Conservation (phyloP, 352 stramenopile genomes). For the Globisporangium spinosum region DNA sequence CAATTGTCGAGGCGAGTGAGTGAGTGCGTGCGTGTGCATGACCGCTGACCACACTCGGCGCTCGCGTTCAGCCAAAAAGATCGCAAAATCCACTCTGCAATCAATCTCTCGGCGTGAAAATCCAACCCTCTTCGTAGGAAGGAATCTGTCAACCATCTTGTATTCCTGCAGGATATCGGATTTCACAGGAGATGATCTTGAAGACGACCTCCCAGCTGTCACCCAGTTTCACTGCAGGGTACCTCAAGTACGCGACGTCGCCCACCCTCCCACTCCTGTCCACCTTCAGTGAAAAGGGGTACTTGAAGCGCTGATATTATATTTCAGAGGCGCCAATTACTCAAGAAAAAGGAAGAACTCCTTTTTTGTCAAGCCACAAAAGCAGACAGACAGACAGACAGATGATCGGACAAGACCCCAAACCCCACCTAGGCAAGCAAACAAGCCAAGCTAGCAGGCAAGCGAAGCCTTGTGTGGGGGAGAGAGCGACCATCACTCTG, state of each 20-base stretch:
- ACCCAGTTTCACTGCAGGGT: not conserved
- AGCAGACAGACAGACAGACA: not conserved
- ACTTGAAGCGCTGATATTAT: not conserved
- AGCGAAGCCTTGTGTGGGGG: not conserved
- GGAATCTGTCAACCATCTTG: slow-evolving; percentile 1
- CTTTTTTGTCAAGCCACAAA: slow-evolving; percentile 2
- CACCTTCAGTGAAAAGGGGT: not conserved
- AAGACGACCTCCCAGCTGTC: not conserved
- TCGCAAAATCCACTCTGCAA: slow-evolving; percentile 9
- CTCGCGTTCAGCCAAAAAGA: not conserved
- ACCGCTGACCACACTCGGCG: not conserved
- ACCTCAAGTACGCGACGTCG: not conserved
- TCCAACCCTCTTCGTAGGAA: not conserved
- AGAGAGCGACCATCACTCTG: slow-evolving; percentile 13
- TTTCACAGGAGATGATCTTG: not conserved
- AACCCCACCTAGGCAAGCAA: not conserved
- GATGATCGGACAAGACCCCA: not conserved
- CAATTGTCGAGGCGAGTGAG: not conserved
- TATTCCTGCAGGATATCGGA: not conserved
- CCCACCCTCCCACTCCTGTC: not conserved
- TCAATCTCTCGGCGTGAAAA: not conserved
- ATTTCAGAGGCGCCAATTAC: not conserved
- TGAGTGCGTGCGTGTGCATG: too few species aligned
- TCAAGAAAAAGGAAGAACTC: slow-evolving; percentile 4
- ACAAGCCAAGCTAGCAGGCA: not conserved